Evolutionary conservation across 2,329 filamentous ascomycete genomes (phyloP), one percentile per base, ranked within the genome.

Genomic region (Aureobasidium sp.): DNA sequence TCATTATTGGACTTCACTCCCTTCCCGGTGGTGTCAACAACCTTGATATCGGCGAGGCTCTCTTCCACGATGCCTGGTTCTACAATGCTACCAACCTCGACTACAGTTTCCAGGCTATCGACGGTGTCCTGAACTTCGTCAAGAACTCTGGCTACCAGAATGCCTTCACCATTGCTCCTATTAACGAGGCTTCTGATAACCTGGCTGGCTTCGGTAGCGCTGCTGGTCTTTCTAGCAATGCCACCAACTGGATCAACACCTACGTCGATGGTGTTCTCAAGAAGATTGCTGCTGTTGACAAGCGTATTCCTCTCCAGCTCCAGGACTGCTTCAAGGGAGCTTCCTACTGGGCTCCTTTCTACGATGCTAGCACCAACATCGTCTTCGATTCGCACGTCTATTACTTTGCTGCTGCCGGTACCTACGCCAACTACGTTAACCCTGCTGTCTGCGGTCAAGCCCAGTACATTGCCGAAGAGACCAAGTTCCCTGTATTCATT

Each of bases 11-110:
- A 34, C 36, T 69, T 67, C 6, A 97, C 90, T 0, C 89, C 92
- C 70, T 96, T 97, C 94, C 94, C 97, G 0, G 94, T 92, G 74
- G 63, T 51, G 51, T 62, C 17, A 64, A 64, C 29, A 59, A 59
- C 12, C 61, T 60, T 17, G 63, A 64, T 46, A 47, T 59, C 12
- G 57, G 63, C 6, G 26, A 56, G 37, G 34, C 34, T 37, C 57
- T 59, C n/a, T 37, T 37, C 34, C 34, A 37, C 12, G 34, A 37
- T 37, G 44, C 37, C 9, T 64, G 63, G 63, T 59, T 56, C 36
- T 24, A 60, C 36, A 59, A 52, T 15, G 34, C 34, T 6, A 37
- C 34, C 34, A 37, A 37, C 34, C 34, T 37, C 13, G 34, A 37
- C 34, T 37, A 37, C 12, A 37, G 34, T 15, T 37, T 37, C 34